Percentiles rank a stretch among this genome's conserved stretches.
These are phyloP conservation scores for Diaporthe caulivora DNA, from an alignment of 2,329 filamentous ascomycete genomes.

Conservation along the genomic window DNA sequence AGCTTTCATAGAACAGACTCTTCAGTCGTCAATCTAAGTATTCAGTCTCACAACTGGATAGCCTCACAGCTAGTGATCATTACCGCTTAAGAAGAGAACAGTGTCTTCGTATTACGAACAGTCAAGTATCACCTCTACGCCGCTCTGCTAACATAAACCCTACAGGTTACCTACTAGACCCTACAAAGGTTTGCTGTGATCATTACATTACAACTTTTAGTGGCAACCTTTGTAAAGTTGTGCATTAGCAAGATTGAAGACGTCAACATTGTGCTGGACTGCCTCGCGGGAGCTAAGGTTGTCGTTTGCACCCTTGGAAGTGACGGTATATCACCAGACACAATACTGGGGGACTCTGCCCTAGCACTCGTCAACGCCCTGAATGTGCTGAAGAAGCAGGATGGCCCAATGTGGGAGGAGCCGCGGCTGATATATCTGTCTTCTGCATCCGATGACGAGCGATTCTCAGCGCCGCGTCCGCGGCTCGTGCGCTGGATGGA, in stretches of 20 bases:
- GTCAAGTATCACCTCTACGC: no score
- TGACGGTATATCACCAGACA: not conserved
- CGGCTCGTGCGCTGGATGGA: not conserved
- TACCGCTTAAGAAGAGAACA: no score
- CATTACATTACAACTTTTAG: no score
- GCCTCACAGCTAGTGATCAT: no score
- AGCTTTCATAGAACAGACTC: no score
- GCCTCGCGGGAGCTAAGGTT: not conserved
- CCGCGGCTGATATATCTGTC: not conserved
- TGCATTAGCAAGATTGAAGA: not conserved
- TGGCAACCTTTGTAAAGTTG: no score
- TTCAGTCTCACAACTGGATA: no score
- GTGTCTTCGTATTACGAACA: no score
- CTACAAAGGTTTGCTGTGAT: no score
- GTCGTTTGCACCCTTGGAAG: not conserved
- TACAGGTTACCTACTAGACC: no score
- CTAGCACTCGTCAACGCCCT: not conserved
- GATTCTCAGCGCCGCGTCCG: not conserved
- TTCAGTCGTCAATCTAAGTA: no score
- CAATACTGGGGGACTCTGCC: not conserved
- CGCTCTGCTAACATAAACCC: no score
- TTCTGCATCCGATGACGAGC: not conserved
- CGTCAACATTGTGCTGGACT: not conserved
- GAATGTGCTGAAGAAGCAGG: not conserved
- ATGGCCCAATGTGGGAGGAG: not conserved